Evolutionary conservation across 1,139 yeast species (phyloP).

Genomic region (Yamadazyma jaroonii): DNA sequence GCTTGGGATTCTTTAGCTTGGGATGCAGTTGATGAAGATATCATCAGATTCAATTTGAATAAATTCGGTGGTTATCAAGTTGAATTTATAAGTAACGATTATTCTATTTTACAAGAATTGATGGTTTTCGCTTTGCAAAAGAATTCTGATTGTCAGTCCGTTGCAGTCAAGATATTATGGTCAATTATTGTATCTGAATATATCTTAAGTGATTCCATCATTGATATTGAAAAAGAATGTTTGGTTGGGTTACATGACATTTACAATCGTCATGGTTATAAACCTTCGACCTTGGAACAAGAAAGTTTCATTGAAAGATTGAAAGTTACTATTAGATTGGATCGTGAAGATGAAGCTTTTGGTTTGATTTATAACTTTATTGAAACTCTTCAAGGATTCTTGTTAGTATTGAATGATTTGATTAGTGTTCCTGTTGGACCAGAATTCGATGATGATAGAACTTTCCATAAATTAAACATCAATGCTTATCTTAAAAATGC

Average conservation of each 20-base stretch:
- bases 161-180: conserved; percentile 72
- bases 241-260: conserved; percentile 62
- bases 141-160: conserved; percentile 58
- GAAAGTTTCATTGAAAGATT: conserved; percentile 50
- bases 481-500: conserved; percentile 77
- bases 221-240: conserved; percentile 64
- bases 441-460: conserved; percentile 84
- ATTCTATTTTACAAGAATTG: conserved; percentile 62
- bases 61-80: conserved; percentile 74
- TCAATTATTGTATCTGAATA: conserved; percentile 67
- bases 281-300: conserved; percentile 58
- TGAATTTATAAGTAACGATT: conserved; percentile 58
- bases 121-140: conserved; percentile 69
- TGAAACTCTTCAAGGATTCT: conserved; percentile 58
- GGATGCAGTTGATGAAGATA: conserved; percentile 61
- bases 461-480: conserved; percentile 75
- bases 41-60: conserved; percentile 57
- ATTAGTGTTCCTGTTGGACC: conserved; percentile 76
- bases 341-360: conserved; percentile 67
- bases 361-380: conserved; percentile 50
- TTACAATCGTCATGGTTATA: conserved; percentile 54
- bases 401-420: conserved; percentile 65
- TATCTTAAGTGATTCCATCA: conserved; percentile 54
- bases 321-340: conserved; percentile 52
- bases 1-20: conserved; percentile 78